Conservation (phyloP, 148 eudicot genomes). For the Polygonum maritimum region DNA sequence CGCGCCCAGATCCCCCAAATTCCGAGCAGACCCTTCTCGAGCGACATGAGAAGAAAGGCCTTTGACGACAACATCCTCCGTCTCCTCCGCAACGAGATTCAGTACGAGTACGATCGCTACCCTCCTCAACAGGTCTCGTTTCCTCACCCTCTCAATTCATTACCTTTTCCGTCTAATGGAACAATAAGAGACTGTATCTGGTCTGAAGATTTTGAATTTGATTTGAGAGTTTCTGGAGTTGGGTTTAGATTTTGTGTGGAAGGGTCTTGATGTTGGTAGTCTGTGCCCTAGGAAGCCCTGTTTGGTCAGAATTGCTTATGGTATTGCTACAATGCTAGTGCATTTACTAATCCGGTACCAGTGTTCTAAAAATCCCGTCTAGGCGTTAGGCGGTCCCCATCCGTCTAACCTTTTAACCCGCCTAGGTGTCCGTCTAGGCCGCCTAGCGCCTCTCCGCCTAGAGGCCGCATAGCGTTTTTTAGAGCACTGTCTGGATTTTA, state of each 20-base stretch:
- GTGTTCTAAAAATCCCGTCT: no score
- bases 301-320: not conserved
- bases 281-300: not conserved
- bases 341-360: not conserved
- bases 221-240: not conserved
- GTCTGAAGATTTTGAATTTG: not conserved
- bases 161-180: not conserved
- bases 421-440: no score
- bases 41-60: constrained; percentile 59
- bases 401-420: no score
- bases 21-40: constrained; percentile 24
- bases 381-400: no score
- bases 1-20: constrained; percentile 7
- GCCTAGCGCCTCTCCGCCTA: no score
- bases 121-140: constrained; percentile 39
- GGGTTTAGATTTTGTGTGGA: not conserved
- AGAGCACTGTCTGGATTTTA: no score
- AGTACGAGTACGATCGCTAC: constrained; percentile 53
- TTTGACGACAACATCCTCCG: constrained; percentile 51
- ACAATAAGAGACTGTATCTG: not conserved
- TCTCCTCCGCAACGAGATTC: constrained; percentile 69
- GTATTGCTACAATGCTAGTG: not conserved
- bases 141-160: not conserved
- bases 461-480: no score
- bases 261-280: no score